Base-by-base conservation (phyloP, 306 rosid species). In the Cicer judaicum region DNA sequence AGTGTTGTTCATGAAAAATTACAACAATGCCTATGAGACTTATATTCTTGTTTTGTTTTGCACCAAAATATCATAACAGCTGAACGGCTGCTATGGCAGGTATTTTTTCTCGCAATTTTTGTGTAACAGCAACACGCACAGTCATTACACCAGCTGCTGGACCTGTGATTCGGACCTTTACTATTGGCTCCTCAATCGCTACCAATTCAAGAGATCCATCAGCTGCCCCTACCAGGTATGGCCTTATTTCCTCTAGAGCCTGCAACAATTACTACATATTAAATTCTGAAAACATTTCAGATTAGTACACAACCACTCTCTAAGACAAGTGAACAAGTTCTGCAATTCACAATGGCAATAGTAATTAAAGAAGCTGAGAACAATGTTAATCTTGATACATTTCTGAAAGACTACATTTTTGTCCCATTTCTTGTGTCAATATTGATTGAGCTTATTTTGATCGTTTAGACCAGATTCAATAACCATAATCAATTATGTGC, bases 231-330 rank as follows among this genome's bases (percentile, higher is more conserved):
- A 92, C 92, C 53, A 94, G 84, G 65, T 94, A 94, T 0, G 99
- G 99, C 82, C 99, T 92, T 81, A 94, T 84, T 87, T 94, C 99
- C 87, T 94, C 95, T 7, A 94, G 93, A 59, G 76, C 99, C 99
- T 94, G 80, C 60, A 72, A 49, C 49, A 77, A 48, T 65, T 67
- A 9, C 53, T 63, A 46, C 36, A 48, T 62, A 18, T 8, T 36
- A 49, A 72, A 74, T 21, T 19, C 65, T 18, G 15, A 5, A 0
- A 74, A 56, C 59, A 34, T 61, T 6, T 47, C 9, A 76, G 63
- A 9, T 48, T 10, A 46, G 47, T 29, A 70, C 24, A 61, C 61
- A 61, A 24, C 34, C 54, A 21, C 29, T 44, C 60, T 15, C 15
- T 49, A 56, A 62, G 66, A 67, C 34, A 78, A 72, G 49, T 52